Conservation (phyloP, 495 filamentous ascomycete genomes). For the Lepidopterella palustris region DNA sequence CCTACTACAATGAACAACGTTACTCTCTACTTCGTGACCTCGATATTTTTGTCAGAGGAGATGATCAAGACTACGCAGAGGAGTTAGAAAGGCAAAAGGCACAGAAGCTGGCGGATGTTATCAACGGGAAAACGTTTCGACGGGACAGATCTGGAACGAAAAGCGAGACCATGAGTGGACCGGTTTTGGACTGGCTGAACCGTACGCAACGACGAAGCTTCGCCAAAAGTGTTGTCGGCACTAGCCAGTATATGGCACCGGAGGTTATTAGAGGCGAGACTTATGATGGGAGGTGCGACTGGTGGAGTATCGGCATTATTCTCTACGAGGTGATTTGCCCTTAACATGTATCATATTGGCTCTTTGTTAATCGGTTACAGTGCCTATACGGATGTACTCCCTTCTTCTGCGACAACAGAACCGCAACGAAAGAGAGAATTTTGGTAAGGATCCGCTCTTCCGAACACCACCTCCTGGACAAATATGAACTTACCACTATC, state of each 20-base stretch:
- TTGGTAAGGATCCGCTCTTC: slow-evolving; percentile 49
- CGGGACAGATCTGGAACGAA: slow-evolving; percentile 39
- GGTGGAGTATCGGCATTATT: slow-evolving; percentile 93
- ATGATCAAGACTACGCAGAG: slow-evolving; percentile 62
- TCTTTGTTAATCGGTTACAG: slow-evolving; percentile 34
- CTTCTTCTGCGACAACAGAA: slow-evolving; percentile 73
- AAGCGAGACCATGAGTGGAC: slow-evolving; percentile 16
- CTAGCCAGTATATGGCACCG: slow-evolving; percentile 96
- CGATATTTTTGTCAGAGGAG: slow-evolving; percentile 67
- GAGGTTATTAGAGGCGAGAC: slow-evolving; percentile 76
- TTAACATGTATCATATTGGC: not conserved
- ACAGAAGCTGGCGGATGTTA: slow-evolving; percentile 43
- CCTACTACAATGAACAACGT: slow-evolving; percentile 76
- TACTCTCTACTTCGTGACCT: slow-evolving; percentile 68
- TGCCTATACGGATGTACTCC: slow-evolving; percentile 88
- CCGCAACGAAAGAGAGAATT: slow-evolving; percentile 75
- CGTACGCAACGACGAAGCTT: slow-evolving; percentile 63
- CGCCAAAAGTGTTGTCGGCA: slow-evolving; percentile 85
- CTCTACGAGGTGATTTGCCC: slow-evolving; percentile 61
- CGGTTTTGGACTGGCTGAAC: slow-evolving; percentile 70
- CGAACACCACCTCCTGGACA: not conserved
- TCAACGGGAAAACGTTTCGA: slow-evolving; percentile 44
- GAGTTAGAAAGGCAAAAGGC: slow-evolving; percentile 43
- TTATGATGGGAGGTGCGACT: slow-evolving; percentile 92
- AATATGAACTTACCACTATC: slow-evolving; percentile 11